phyloP scores from a whole-genome alignment of 202 grass and related monocot species.

The Brachypodium distachyon region DNA sequence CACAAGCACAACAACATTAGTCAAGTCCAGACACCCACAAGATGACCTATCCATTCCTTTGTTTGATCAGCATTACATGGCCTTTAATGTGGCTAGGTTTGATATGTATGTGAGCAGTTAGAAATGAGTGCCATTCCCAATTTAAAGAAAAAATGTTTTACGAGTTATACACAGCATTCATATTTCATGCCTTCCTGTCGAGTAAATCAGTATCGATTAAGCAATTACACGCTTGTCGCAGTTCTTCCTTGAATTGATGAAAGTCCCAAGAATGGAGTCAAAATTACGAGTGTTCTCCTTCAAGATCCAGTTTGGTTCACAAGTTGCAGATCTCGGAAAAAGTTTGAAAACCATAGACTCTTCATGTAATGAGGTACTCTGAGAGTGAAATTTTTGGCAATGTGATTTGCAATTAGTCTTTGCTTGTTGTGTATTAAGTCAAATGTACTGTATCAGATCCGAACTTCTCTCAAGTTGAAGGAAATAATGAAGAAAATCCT shows the following conservation, averaged over 20 bases:
- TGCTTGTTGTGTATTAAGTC: slow-evolving; percentile 4
- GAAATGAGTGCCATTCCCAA: background rate
- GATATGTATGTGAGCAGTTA: background rate
- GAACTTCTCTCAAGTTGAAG: slow-evolving; percentile 85
- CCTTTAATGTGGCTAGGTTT: background rate
- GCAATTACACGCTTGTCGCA: slow-evolving; percentile 35
- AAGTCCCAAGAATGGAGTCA: slow-evolving; percentile 95
- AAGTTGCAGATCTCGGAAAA: slow-evolving; percentile 87
- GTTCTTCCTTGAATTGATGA: slow-evolving; percentile 99
- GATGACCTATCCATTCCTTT: background rate
- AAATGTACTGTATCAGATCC: slow-evolving; percentile 53
- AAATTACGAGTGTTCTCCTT: slow-evolving; percentile 95
- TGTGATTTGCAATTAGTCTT: background rate
- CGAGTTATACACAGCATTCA: background rate
- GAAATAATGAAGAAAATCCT: slow-evolving; percentile 99
- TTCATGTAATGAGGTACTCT: slow-evolving; percentile 71
- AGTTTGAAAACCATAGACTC: slow-evolving; percentile 79
- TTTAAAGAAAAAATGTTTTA: background rate
- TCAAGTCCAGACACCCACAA: background rate
- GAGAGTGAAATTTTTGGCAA: background rate
- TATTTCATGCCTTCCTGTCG: background rate
- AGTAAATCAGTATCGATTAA: slow-evolving; percentile 11
- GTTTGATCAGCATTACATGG: background rate
- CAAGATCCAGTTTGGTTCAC: slow-evolving; percentile 98
- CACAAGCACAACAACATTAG: background rate